phyloP scores from a whole-genome alignment of 257 asterid species.

The Rhazya stricta region DNA sequence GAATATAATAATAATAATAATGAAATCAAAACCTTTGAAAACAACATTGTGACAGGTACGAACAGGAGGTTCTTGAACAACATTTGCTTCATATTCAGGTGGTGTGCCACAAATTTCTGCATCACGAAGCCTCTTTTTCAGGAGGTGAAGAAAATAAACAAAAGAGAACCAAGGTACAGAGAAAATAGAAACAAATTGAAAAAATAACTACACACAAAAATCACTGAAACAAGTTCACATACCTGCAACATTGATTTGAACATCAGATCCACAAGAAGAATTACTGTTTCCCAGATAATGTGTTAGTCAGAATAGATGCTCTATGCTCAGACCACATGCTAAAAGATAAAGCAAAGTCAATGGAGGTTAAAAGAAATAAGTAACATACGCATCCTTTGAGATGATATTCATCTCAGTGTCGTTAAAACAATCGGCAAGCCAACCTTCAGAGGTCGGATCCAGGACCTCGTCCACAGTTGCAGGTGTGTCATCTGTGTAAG shows the following conservation, averaged over 20 bases:
- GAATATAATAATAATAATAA: not conserved
- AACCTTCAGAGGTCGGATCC: slow-evolving; percentile 74
- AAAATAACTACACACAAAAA: not conserved
- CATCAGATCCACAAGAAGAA: slow-evolving; percentile 45
- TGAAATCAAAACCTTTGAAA: slow-evolving; percentile 51
- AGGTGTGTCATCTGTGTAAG: slow-evolving; percentile 21
- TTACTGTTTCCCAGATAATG: slow-evolving; percentile 29
- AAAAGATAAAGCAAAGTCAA: slow-evolving; percentile 6
- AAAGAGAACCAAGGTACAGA: not conserved
- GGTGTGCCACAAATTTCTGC: slow-evolving; percentile 52
- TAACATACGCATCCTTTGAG: slow-evolving; percentile 55
- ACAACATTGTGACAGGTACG: slow-evolving; percentile 46
- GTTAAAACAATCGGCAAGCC: slow-evolving; percentile 72
- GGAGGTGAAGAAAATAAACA: not conserved
- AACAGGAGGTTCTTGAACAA: slow-evolving; percentile 38
- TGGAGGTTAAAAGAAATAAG: slow-evolving; percentile 6
- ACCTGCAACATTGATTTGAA: slow-evolving; percentile 57
- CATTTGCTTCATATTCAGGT: slow-evolving; percentile 35
- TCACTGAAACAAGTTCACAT: slow-evolving; percentile 5
- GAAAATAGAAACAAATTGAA: not conserved
- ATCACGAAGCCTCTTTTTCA: slow-evolving; percentile 12
- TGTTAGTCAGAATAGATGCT: slow-evolving; percentile 16
- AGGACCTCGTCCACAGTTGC: slow-evolving; percentile 40
- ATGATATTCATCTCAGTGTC: slow-evolving; percentile 40
- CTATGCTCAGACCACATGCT: not conserved